Base-by-base conservation (phyloP, 768 basidiomycete genomes). In the Coprinopsis marcescibilis region DNA sequence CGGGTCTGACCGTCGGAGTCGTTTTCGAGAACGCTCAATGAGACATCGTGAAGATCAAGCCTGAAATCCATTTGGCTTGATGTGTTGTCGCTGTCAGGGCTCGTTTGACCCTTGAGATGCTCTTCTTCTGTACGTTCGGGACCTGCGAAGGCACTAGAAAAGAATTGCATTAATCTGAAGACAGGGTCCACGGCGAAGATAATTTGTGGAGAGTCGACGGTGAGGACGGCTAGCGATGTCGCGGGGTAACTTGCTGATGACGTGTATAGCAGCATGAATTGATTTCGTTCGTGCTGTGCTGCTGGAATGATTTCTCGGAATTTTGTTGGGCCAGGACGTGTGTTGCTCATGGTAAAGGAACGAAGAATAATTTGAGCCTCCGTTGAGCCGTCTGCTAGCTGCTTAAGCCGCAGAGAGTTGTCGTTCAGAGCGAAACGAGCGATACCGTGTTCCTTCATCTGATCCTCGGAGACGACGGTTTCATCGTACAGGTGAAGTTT, bases 281-380 rank as follows among this genome's bases (percentile, higher is more conserved):
- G 91, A 50, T 94, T 93, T 42, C 88, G 72, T 49, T 84, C 78
- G 55, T 96, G 91, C 47, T 83, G 78, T 12, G 90, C 86, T 4
- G 92, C 84, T 11, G 96, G 95, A 51, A 99, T 89, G 47, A 99
- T 93, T 63, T 98, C 94, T 33, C 93, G 80, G 70, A 93, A 97
- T 56, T 78, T 84, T 20, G 90, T 87, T 38, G 71, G 71, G 5
- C 90, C 89, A 0, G 88, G 78, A 43, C 85, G 75, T 2, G 84
- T 97, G 60, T 95, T 94, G 62, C 77, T 82, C 73, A 97, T 85
- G 1, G 91, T 91, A 58, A 98, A 85, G 0, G 95, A 94, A 55
- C 83, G 81, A n/a, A 97, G 65, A 21, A 92, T 73, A 39, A 97
- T 67, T 64, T 96, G 93, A 2, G 86, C 83, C 62, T 96, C 91